Evolutionary conservation across 192 early-diverging fungal species (phyloP), one percentile per base, ranked within the genome.

Genomic region (Coemansia sp.): DNA sequence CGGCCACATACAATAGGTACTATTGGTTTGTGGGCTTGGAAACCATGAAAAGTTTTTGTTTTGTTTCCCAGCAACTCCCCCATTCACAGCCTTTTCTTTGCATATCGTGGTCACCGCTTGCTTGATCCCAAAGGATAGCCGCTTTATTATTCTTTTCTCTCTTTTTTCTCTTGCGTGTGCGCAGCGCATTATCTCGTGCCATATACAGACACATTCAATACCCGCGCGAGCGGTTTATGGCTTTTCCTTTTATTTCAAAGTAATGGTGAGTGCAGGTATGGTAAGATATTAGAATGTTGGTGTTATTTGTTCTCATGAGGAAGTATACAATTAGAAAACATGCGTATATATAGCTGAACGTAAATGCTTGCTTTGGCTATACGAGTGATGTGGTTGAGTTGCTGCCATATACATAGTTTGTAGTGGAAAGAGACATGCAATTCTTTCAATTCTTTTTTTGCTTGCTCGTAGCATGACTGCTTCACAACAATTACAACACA

Each of bases 161-260:
- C 13, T 37, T 39, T 53, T n/a, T 60, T 53, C 38, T 51, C 59
- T 25, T 69, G 40, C 40, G 43, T 45, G 42, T 55, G 54, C 5
- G 43, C 13, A 45, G 43, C 43, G 43, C 43, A 13, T 45, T 45
- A n/a, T 49, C 46, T 49, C 46, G 46, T 49, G 13, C 25, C 25
- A 25, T 49, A 12, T 11, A 49, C 12, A 49, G 14, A 3, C 46
- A 49, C 46, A n/a, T 49, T 16, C 46, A 49, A 49, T 5, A 49
- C 13, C n/a, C 46, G n/a, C 46, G 9, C 5, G 46, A 49, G n/a
- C 13, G 14, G 19, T 53, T 17, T 17, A 53, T 53, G 19, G n/a
- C 19, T 17, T 7, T 53, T 53, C 11, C 44, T 63, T 48, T 62
- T 51, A 51, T 66, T 46, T 20, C 20, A n/a, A 32, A 17, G 17